phyloP scores from a whole-genome alignment of 805 yeast species.

The Kodamaea jinghongensis region DNA sequence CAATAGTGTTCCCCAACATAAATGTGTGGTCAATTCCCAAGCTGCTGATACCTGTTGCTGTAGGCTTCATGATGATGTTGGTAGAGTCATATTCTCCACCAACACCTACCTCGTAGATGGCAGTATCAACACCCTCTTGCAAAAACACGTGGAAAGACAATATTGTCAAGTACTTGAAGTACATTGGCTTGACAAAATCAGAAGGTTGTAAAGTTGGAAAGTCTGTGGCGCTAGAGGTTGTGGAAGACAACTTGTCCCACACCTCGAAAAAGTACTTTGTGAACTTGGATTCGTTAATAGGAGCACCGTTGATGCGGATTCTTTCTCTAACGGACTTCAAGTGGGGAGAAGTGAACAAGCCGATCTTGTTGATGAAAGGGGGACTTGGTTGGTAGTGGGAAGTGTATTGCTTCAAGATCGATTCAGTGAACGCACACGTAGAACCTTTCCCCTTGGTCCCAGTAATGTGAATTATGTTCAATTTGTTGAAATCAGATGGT shows the following conservation, averaged over 20 bases:
- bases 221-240: conserved; percentile 50
- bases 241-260: conserved; percentile 72
- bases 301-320: conserved; percentile 80
- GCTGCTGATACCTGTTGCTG: conserved; percentile 80
- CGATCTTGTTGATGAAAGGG: conserved; percentile 50
- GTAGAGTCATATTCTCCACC: conserved; percentile 99
- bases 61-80: conserved; percentile 74
- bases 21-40: conserved; percentile 90
- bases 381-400: background rate
- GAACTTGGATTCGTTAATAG: conserved; percentile 76
- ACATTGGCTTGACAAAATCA: conserved; percentile 78
- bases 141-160: conserved; percentile 88
- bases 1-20: conserved; percentile 82
- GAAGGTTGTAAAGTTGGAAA: conserved; percentile 71
- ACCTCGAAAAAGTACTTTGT: conserved; percentile 91
- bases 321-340: conserved; percentile 90
- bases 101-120: conserved; percentile 96
- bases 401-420: conserved; percentile 66
- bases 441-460: conserved; percentile 99
- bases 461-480: conserved; percentile 87
- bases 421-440: conserved; percentile 89
- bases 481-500: conserved; percentile 62
- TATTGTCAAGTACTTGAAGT: conserved; percentile 86
- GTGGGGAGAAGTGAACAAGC: conserved; percentile 96
- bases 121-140: conserved; percentile 87